Base-by-base conservation (phyloP, 2,329 filamentous ascomycete species). In the Cadophora malorum region DNA sequence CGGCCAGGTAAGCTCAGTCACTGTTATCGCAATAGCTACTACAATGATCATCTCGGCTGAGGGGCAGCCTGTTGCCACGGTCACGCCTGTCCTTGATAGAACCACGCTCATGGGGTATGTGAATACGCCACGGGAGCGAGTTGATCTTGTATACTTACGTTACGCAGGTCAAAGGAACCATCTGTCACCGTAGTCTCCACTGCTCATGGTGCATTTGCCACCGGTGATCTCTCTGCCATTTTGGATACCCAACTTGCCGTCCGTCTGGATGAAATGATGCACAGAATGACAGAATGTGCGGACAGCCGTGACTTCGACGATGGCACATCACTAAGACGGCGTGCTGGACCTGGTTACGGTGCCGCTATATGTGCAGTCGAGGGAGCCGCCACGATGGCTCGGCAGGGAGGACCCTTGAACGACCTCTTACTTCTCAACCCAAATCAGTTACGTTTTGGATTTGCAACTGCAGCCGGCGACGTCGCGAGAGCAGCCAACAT, bases 291-390 rank as follows among this genome's bases (percentile, higher is more conserved):
- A 9, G 58, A 61, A 10, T 61, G 58, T 10, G 21, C n/a, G 28
- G 58, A 61, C 9, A n/a, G 38, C 21, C 58, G 35, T 19, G 23
- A 28, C 12, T 61, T 61, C 25, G 35, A 61, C 1, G 35, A 14
- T 33, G 21, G 38, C 14, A 47, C 28, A n/a, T 25, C 38, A 9
- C 14, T 19, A 14, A 47, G 58, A 41, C 47, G 21, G 14, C 33
- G 58, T 61, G 58, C 58, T 47, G 35, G 58, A 3, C 1, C 58
- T 61, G 25, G 41, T 7, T 61, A 61, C 16, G 58, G 58, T 9
- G 58, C 58, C 2, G 58, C 35, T 7, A 61, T 61, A 21, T 61
- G 58, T 21, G 58, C 33, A 19, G 58, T 61, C 23, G 35, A 61
- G 38, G 58, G 33, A 12, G 58, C 38, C 14, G n/a, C 23, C 4